Base-by-base conservation (phyloP, 306 rosid species). In the Quercus variabilis region DNA sequence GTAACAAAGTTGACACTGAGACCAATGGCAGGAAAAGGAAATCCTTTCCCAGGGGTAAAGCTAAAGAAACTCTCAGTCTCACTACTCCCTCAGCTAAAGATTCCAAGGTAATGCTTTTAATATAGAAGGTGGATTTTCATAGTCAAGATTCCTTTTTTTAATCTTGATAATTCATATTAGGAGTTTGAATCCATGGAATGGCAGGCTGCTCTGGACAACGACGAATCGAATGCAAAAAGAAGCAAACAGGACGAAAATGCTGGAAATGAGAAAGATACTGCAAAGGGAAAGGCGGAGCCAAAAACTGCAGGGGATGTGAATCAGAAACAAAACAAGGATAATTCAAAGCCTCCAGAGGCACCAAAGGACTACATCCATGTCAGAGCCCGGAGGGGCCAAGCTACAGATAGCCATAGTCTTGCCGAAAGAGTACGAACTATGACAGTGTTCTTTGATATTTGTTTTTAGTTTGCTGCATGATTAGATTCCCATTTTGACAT, bases 381-480 rank as follows among this genome's bases (percentile, higher is more conserved):
- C 8, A 87, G 98, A 79, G 98, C 98, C 51, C 73, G 96, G 88
- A 89, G 98, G 85, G 98, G 98, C 65, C 98, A 94, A 82, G 98
- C 98, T 68, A 94, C 97, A 68, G 97, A 94, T 86, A 92, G 96
- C 85, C 98, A 94, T 75, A 94, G 98, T 82, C 92, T 94, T 69
- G 98, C 98, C 38, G 98, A 94, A 79, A 88, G 98, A 57, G 98
- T 94, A 89, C 67, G 85, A 60, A n/a, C 31, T 67, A 55, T 21
- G 28, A 67, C 28, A 38, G 5, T 55, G 55, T 23, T 8, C 30
- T 77, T 2, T 17, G 14, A 67, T n/a, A 13, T 49, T 3, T 35
- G 51, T 67, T 46, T 67, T 19, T 33, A 9, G 52, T 35, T 35
- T 33, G 13, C 51, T 18, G 25, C 11, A 35, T 33, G 38, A 38